Conservation (phyloP, 805 yeast genomes). For the Ogataea pilisensis region DNA sequence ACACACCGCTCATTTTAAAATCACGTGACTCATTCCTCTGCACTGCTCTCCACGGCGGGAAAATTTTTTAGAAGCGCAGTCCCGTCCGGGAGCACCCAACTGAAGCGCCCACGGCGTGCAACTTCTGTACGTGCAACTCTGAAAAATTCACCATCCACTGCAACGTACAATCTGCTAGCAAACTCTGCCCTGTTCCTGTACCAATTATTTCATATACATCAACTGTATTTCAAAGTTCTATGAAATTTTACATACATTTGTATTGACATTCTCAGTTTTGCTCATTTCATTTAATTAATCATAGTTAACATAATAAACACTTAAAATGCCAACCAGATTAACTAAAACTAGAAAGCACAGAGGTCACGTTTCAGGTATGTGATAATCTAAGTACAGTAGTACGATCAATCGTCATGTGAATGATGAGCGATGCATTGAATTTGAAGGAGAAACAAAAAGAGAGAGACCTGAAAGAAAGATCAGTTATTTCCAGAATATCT, state of each 20-base stretch:
- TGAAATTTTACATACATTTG: not conserved
- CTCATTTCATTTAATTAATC: not conserved
- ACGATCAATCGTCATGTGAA: not conserved
- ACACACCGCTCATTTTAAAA: not conserved
- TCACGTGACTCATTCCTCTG: not conserved
- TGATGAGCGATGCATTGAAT: too few species aligned
- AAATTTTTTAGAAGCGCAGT: too few species aligned
- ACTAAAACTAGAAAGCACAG: constrained; percentile 99
- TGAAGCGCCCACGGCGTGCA: too few species aligned
- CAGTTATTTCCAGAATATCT: too few species aligned
- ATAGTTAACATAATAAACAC: constrained; percentile 2
- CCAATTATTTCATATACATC: too few species aligned
- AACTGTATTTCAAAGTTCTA: not conserved
- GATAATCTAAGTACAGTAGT: constrained; percentile 7
- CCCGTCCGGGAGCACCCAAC: too few species aligned
- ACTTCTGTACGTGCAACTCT: too few species aligned
- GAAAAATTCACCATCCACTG: too few species aligned
- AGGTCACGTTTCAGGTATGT: constrained; percentile 99
- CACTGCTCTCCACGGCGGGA: not conserved
- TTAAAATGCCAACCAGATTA: constrained; percentile 95
- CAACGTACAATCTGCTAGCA: too few species aligned
- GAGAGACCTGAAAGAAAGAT: too few species aligned
- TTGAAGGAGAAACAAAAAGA: too few species aligned
- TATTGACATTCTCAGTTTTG: not conserved
- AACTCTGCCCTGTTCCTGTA: too few species aligned